These are phyloP conservation scores for Strobilomyces dryophilus DNA, from an alignment of 768 basidiomycete genomes.

Conservation along the genomic window DNA sequence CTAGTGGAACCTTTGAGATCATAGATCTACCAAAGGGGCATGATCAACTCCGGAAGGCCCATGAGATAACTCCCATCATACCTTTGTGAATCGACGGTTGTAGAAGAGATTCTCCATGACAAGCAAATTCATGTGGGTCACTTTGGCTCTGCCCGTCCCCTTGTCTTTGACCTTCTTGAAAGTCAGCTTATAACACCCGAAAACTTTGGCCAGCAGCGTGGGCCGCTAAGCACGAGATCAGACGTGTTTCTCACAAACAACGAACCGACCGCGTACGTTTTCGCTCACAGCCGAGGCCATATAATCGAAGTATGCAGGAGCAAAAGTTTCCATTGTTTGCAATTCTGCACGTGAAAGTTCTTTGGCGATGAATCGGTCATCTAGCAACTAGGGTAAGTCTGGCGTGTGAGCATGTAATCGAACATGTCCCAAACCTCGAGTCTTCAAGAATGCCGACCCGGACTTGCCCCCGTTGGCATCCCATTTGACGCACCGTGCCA, in stretches of 20 bases:
- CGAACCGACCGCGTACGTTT: constrained; percentile 49
- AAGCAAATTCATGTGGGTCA: constrained; percentile 89
- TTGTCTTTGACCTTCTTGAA: constrained; percentile 78
- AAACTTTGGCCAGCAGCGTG: constrained; percentile 92
- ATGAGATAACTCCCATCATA: constrained; percentile 24
- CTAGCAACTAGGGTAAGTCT: constrained; percentile 36
- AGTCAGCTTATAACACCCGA: constrained; percentile 93
- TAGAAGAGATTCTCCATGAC: constrained; percentile 99
- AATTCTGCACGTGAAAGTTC: constrained; percentile 88
- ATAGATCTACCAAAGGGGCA: constrained; percentile 61
- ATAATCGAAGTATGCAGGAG: constrained; percentile 96
- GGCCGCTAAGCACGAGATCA: constrained; percentile 58
- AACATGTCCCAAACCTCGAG: constrained; percentile 56
- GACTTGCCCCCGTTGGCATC: constrained; percentile 94
- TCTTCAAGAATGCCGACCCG: constrained; percentile 95
- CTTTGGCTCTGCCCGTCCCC: constrained; percentile 59
- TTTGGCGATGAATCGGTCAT: constrained; percentile 98
- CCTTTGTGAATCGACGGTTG: constrained; percentile 85
- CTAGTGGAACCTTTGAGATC: constrained; percentile 96
- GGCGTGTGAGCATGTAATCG: neutral
- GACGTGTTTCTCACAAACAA: neutral
- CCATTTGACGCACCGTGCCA: constrained; percentile 95
- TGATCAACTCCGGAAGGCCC: constrained; percentile 1
- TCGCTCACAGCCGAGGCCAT: constrained; percentile 91
- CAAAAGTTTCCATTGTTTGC: constrained; percentile 95